Base-by-base conservation (phyloP, 345 rosid genomes). In the Euclidium syriacum region DNA sequence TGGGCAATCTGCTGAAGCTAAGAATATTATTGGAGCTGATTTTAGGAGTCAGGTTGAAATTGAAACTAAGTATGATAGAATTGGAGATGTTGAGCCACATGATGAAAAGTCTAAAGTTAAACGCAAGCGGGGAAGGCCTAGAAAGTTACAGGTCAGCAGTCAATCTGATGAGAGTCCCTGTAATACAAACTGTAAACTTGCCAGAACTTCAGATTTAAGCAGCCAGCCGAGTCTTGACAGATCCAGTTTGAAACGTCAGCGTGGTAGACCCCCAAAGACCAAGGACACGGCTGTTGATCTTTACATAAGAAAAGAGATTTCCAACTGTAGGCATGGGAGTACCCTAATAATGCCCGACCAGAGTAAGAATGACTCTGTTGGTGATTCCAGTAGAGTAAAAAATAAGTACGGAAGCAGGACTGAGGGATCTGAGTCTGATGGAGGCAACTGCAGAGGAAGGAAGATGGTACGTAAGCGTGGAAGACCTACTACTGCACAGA, bases 91-190 rank as follows among this genome's bases (percentile, higher is more conserved):
- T 4, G 51, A 57, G 52, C 25, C 46, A 42, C 67, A 42, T 61
- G n/a, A 7, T 2, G 32, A 27, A 27, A 57, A 27, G 46, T 3
- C 24, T 42, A 22, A 14, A 44, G 12, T 53, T 36, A 75, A 69
- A 52, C 64, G 64, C 14, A 75, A 75, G 61, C 62, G 75, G 8
- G 77, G 80, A 42, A 73, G 83, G 57, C 81, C 81, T 10, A 73
- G 38, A 36, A 74, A 78, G 64, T 26, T 44, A 4, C 46, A 17
- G 50, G 35, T 29, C 15, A 62, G 29, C 57, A 40, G 51, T 29
- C 69, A 62, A 30, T 36, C 54, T 64, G 57, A 59, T 22, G 41
- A 33, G 9, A 38, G 22, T 23, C 27, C 33, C 11, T 14, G 54
- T 38, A 38, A 34, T 41, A 19, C 27, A 52, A 62, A 46, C 35